phyloP scores from a whole-genome alignment of 192 early-diverging fungal genomes.

The Backusella parvicylindrica region DNA sequence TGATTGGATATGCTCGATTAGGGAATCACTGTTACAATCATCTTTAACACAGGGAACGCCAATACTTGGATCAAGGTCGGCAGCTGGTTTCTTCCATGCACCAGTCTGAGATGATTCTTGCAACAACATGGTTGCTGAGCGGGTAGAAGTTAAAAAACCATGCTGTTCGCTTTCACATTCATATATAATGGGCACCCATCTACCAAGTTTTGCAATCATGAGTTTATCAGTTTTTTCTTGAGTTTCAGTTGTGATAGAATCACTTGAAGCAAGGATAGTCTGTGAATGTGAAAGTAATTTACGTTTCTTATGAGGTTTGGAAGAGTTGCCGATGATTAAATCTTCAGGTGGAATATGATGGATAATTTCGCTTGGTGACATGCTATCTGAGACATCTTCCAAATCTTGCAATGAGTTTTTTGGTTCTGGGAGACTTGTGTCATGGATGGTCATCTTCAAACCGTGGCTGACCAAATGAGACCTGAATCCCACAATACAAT shows the following conservation, averaged over 20 bases:
- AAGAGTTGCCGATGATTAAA: not conserved
- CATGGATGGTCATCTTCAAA: slow-evolving; percentile 1
- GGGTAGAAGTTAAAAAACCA: not conserved
- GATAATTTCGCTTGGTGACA: slow-evolving; percentile 3
- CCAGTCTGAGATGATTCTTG: slow-evolving; percentile 5
- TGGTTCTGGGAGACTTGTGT: slow-evolving; percentile 3
- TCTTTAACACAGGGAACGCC: slow-evolving; percentile 2
- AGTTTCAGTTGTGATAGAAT: slow-evolving; percentile 3
- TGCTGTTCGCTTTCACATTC: slow-evolving; percentile 1
- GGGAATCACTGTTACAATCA: not conserved
- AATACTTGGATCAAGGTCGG: slow-evolving; percentile 1
- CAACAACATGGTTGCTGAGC: slow-evolving; percentile 3
- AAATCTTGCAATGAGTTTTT: slow-evolving; percentile 1
- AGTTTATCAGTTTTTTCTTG: slow-evolving; percentile 5
- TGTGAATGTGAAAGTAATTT: slow-evolving; percentile 1
- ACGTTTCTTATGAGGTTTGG: not conserved
- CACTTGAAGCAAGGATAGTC: slow-evolving; percentile 1
- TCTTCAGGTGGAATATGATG: not conserved
- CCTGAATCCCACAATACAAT: slow-evolving; percentile 2
- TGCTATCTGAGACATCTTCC: slow-evolving; percentile 1
- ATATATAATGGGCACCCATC: slow-evolving; percentile 3
- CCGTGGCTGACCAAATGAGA: slow-evolving; percentile 4
- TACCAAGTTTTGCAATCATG: not conserved
- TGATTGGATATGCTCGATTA: slow-evolving; percentile 5
- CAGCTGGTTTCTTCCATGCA: slow-evolving; percentile 1